Conservation (phyloP, 441 rosid species). For the Arabidopsis lyrata region DNA sequence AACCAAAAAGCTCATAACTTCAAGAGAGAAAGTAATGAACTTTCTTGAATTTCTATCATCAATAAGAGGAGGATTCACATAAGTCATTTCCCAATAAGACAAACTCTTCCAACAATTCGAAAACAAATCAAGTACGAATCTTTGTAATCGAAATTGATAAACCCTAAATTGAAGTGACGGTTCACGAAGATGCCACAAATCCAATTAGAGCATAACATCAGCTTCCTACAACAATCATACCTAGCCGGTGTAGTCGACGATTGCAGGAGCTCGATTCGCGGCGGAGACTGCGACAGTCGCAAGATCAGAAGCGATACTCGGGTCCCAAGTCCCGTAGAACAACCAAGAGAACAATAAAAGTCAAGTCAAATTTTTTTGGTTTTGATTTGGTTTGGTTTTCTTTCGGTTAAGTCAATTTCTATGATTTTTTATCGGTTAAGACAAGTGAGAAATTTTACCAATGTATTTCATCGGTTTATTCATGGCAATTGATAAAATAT, state of each 20-base stretch:
- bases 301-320: background rate
- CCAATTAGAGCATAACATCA: background rate
- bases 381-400: too few relatives aligned
- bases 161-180: constrained; percentile 21
- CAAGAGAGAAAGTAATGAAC: background rate
- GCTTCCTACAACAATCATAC: background rate
- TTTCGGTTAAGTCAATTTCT: too few relatives aligned
- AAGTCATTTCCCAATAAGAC: background rate
- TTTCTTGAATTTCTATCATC: background rate
- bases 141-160: constrained; percentile 22
- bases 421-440: too few relatives aligned
- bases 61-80: background rate
- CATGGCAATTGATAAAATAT: too few relatives aligned
- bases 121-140: constrained; percentile 12
- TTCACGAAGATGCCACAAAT: constrained; percentile 19
- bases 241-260: constrained; percentile 7
- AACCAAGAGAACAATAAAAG: too few relatives aligned
- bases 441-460: too few relatives aligned
- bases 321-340: too few relatives aligned
- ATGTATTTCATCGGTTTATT: too few relatives aligned
- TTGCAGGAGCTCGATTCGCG: background rate
- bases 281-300: constrained; percentile 13
- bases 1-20: background rate
- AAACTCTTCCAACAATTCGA: background rate
- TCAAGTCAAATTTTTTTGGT: too few relatives aligned